These are phyloP conservation scores for Teratosphaeria zuluensis DNA, from an alignment of 2,329 filamentous ascomycete species.

Conservation along the genomic window DNA sequence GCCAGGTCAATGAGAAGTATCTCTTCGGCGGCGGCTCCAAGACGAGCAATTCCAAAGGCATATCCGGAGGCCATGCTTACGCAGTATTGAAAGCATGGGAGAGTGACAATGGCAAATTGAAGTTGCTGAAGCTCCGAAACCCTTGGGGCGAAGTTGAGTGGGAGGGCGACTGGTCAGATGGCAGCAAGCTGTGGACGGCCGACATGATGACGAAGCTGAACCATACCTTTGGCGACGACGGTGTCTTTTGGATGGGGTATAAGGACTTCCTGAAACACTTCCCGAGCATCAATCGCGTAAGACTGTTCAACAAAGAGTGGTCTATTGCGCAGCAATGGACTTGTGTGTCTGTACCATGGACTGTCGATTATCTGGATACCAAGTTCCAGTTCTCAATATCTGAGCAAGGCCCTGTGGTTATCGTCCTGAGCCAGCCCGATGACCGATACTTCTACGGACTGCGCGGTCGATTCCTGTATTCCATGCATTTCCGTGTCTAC, in stretches of 20 bases:
- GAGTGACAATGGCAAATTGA: conserved; percentile 27
- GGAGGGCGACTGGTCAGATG: conserved; percentile 74
- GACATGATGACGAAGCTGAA: conserved; percentile 51
- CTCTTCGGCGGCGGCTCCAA: conserved; percentile 57
- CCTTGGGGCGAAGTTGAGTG: conserved; percentile 76
- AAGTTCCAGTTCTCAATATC: conserved; percentile 48
- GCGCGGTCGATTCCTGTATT: conserved; percentile 47
- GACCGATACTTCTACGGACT: conserved; percentile 51
- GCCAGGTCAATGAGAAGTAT: conserved; percentile 72
- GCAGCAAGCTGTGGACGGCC: conserved; percentile 74
- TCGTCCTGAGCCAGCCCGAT: conserved; percentile 52
- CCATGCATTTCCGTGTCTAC: conserved; percentile 50
- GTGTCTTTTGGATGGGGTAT: conserved; percentile 52
- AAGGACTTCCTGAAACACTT: conserved; percentile 38
- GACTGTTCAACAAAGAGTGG: conserved; percentile 53
- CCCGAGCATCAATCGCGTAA: conserved; percentile 50
- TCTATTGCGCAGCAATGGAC: conserved; percentile 53
- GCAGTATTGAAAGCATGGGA: conserved; percentile 45
- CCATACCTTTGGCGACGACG: conserved; percentile 24
- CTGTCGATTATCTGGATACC: conserved; percentile 50
- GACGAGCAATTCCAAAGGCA: conserved; percentile 36
- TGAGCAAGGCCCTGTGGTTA: conserved; percentile 44
- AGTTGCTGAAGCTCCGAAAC: conserved; percentile 49
- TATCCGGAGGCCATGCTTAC: conserved; percentile 51
- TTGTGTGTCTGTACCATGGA: conserved; percentile 50